Base-by-base conservation (phyloP, 495 filamentous ascomycete species). In the Penicillium egyptiacum region DNA sequence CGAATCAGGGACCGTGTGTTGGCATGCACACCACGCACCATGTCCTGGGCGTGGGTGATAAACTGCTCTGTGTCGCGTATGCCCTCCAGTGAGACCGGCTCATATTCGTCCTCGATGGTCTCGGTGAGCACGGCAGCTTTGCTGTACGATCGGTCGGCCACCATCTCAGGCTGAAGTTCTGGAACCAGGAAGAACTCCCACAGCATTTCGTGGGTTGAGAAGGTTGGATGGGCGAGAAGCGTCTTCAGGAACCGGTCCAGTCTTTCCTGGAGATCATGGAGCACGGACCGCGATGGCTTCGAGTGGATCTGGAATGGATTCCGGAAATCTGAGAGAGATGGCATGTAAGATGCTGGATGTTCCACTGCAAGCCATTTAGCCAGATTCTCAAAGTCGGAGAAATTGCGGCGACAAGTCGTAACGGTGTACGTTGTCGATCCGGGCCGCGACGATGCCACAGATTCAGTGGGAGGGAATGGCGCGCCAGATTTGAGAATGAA, bases 151-250 rank as follows among this genome's bases (percentile, higher is more conserved):
- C 95, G 83, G 67, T 96, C 88, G 22, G 87, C 89, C 83, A 98
- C 91, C 83, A 89, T 88, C 16, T 92, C 85, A 4, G 89, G 82
- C 63, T 96, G 91, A 19, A 98, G 81, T 55, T 99, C 95, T 2
- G 95, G 95, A 16, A 98, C 93, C 2, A 99, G 82, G 71, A 99
- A 96, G 74, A 99, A 99, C 63, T 99, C 95, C 95, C 95, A 99
- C 7, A 99, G 78, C 81, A 97, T 89, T 75, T 99, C 95, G 66
- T 98, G 95, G 0, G 90, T 97, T 1, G 91, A 85, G 69, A 99
- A 98, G 5, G 94, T 97, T 3, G 95, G 88, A 65, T 99, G 95
- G 0, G 83, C 77, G 31, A 99, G 78, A 22, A 99, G 79, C 8
- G 91, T 88, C 44, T 88, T 88, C 55, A 99, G 73, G 63, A 97